Evolutionary conservation across 1,284 basidiomycete species (phyloP).

Genomic region (Marasmius oreades): DNA sequence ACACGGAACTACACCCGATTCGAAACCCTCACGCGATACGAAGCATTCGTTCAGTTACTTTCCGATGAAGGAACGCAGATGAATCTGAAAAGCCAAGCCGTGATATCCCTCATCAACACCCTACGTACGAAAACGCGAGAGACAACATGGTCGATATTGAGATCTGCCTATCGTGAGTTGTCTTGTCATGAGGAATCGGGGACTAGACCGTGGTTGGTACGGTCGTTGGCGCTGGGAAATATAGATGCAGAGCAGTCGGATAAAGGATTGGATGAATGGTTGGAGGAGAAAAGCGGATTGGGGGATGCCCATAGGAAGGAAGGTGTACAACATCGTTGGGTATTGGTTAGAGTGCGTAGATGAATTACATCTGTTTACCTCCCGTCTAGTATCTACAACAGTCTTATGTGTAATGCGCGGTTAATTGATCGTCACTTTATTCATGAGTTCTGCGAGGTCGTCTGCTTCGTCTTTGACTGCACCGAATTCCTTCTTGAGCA

Average conservation of each 20-base stretch:
- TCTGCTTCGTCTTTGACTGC: slow-evolving; percentile 38
- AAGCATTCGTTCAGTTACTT: too few relatives aligned
- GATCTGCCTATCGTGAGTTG: slow-evolving; percentile 63
- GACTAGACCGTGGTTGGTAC: slow-evolving; percentile 50
- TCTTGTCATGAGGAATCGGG: slow-evolving; percentile 34
- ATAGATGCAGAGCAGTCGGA: too few relatives aligned
- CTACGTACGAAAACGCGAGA: slow-evolving; percentile 48
- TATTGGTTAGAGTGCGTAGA: slow-evolving; percentile 17
- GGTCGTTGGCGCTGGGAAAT: slow-evolving; percentile 37
- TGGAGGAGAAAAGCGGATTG: slow-evolving; percentile 35
- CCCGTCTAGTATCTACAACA: background rate
- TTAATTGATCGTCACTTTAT: slow-evolving; percentile 45
- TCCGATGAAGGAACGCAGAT: too few relatives aligned
- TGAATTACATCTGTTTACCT: background rate
- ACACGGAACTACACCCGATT: slow-evolving; percentile 50
- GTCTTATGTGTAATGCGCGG: background rate
- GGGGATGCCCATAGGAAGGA: slow-evolving; percentile 53
- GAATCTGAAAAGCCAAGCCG: slow-evolving; percentile 39
- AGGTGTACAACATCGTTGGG: slow-evolving; percentile 54
- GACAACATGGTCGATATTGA: slow-evolving; percentile 57
- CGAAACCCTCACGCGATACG: slow-evolving; percentile 36
- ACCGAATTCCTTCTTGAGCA: slow-evolving; percentile 17
- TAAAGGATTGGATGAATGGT: slow-evolving; percentile 61
- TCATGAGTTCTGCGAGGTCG: slow-evolving; percentile 59
- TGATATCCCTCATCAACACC: slow-evolving; percentile 40